These are phyloP conservation scores for Ichthyophthirius multifiliis DNA, from an alignment of 169 alveolate species.

Conservation along the genomic window DNA sequence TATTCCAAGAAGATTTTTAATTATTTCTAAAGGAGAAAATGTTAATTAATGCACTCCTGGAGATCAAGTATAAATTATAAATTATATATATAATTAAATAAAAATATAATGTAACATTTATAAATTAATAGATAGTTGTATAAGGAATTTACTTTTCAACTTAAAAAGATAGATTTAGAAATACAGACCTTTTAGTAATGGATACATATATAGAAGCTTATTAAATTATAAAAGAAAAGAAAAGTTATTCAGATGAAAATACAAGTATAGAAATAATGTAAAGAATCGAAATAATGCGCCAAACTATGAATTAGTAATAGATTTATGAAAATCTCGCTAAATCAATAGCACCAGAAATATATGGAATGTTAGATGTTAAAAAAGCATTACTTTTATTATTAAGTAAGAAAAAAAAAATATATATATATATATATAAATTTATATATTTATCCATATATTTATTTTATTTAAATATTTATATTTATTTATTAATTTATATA, in stretches of 20 bases:
- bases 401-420: constrained; percentile 2
- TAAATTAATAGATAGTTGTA: constrained; percentile 39
- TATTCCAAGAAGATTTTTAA: constrained; percentile 91
- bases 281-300: constrained; percentile 18
- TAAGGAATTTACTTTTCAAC: constrained; percentile 72
- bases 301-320: constrained; percentile 67
- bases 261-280: constrained; percentile 45
- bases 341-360: constrained; percentile 97
- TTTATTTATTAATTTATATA: constrained; percentile 29
- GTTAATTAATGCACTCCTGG: constrained; percentile 87
- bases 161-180: constrained; percentile 50
- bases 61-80: constrained; percentile 83
- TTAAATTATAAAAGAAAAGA: constrained; percentile 82
- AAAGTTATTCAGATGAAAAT: constrained; percentile 67
- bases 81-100: constrained; percentile 52
- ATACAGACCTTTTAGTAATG: constrained; percentile 31
- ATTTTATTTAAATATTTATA: neutral
- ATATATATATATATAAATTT: too few relatives aligned
- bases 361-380: constrained; percentile 96
- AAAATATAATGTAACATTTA: constrained; percentile 65
- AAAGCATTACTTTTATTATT: constrained; percentile 92
- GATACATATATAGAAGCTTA: constrained; percentile 86
- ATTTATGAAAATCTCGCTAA: constrained; percentile 91
- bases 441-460: neutral
- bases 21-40: constrained; percentile 86